Base-by-base conservation (phyloP, 345 rosid species). In the Lepidium sativum region DNA sequence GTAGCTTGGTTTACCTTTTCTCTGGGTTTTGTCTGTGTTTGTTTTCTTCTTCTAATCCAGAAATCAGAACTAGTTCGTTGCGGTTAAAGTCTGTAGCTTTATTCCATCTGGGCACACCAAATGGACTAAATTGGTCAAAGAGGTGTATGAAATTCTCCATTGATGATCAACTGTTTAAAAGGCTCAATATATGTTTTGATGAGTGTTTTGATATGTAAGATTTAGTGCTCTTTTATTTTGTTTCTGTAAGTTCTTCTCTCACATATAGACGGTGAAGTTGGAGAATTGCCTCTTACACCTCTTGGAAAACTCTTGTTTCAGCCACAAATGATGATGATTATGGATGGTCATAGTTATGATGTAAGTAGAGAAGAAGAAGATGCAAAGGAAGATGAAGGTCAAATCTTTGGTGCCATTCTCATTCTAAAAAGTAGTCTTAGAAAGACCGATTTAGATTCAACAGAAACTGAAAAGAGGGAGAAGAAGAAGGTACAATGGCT, bases 401-500 rank as follows among this genome's bases (percentile, higher is more conserved):
- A 50, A 32, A 55, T 6, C 60, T 67, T 23, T 55, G 78, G 75
- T 47, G 48, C 27, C 63, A 62, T 53, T 42, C 72, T 70, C 70
- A 53, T 59, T 41, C 68, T 72, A 39, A 84, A 39, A 77, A 83
- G 91, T 69, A 79, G 83, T 74, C 80, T 89, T 48, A 79, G 63
- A 72, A 84, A 25, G 38, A 68, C 18, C 14, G 82, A 73, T 60
- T 56, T 67, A 5, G 25, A 31, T 68, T 58, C 42, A 15, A 14
- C 45, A 48, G 63, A 34, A 20, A 12, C 29, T 20, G 54, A 20
- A 21, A 49, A 75, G 66, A 51, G 13, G 65, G 40, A 37, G 56
- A 80, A 67, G 81, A 86, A 83, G 83, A 81, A 54, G 57, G 97
- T 89, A 48, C 91, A 79, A 33, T 89, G 97, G 97, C 71, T 80